Percentiles rank a stretch among this genome's conserved stretches.
These are phyloP conservation scores for Pulveroboletus sp. DNA, from an alignment of 768 basidiomycete species.

Conservation along the genomic window DNA sequence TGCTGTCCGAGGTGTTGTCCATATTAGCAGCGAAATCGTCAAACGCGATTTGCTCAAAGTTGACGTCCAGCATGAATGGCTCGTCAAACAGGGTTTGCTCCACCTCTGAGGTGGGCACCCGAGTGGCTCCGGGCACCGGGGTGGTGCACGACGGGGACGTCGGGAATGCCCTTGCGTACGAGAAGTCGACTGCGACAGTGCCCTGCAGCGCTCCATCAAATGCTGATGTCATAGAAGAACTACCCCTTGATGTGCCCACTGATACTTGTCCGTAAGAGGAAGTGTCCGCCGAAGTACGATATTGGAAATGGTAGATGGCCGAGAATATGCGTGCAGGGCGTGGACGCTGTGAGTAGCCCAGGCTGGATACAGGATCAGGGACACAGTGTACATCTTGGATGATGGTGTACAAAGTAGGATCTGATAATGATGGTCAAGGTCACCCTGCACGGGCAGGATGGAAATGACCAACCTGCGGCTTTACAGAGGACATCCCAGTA, in stretches of 20 bases:
- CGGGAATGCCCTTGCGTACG: conserved; percentile 6
- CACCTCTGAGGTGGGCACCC: neutral
- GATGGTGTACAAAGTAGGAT: conserved; percentile 63
- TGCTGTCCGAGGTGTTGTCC: conserved; percentile 13
- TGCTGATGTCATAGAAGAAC: conserved; percentile 16
- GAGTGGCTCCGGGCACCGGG: neutral
- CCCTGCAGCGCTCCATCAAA: conserved; percentile 2
- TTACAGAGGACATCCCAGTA: conserved; percentile 60
- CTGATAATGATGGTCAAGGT: conserved; percentile 31
- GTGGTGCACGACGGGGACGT: neutral
- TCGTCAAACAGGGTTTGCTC: conserved; percentile 26
- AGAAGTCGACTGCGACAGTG: neutral
- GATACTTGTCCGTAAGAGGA: conserved; percentile 8
- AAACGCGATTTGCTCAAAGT: conserved; percentile 23
- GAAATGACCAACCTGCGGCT: conserved; percentile 42
- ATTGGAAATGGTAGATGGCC: conserved; percentile 55
- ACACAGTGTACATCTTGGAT: conserved; percentile 52
- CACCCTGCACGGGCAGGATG: neutral
- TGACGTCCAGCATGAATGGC: conserved; percentile 30
- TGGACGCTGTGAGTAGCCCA: conserved; percentile 17
- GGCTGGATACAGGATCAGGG: conserved; percentile 22
- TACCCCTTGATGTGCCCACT: conserved; percentile 7
- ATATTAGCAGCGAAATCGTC: conserved; percentile 23
- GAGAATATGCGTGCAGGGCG: conserved; percentile 43
- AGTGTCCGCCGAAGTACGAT: conserved; percentile 21